A percentile compares a stretch with the other conserved stretches of the same genome.
These are phyloP conservation scores for Beauveria caledonica DNA, from an alignment of 2,329 filamentous ascomycete species.

Conservation along the genomic window DNA sequence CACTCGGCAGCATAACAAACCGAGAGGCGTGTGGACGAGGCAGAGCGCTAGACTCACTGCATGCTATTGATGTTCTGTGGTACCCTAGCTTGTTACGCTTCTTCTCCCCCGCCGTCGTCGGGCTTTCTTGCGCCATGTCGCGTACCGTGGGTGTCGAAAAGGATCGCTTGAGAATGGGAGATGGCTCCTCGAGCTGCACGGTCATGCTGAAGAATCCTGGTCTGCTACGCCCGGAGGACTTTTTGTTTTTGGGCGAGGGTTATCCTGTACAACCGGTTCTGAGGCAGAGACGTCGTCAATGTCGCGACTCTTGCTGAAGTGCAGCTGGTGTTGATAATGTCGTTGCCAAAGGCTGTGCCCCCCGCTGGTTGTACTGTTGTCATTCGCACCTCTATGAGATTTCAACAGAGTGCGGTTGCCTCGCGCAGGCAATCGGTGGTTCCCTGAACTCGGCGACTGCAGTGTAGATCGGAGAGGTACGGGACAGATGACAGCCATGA, in stretches of 20 bases:
- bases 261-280: not conserved
- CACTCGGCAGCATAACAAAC: not conserved
- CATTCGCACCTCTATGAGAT: not conserved
- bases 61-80: constrained; percentile 82
- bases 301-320: not conserved
- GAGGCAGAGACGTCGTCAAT: not conserved
- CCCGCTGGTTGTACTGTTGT: not conserved
- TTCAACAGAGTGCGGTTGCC: not conserved
- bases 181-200: not conserved
- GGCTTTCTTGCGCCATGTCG: constrained; percentile 2
- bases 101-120: constrained; percentile 33
- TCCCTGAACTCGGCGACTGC: not conserved
- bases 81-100: constrained; percentile 81
- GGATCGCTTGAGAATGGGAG: constrained; percentile 1
- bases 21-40: not conserved
- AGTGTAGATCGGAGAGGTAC: not conserved
- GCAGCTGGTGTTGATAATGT: not conserved
- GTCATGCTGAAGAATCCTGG: not conserved
- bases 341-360: not conserved
- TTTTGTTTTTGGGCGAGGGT: not conserved
- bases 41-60: constrained; percentile 54
- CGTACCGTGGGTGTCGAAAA: constrained; percentile 6
- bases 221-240: not conserved
- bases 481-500: not conserved
- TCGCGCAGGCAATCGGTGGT: not conserved